Evolutionary conservation across 257 asterid genomes (phyloP).

Genomic region (Forsythia viridissima): DNA sequence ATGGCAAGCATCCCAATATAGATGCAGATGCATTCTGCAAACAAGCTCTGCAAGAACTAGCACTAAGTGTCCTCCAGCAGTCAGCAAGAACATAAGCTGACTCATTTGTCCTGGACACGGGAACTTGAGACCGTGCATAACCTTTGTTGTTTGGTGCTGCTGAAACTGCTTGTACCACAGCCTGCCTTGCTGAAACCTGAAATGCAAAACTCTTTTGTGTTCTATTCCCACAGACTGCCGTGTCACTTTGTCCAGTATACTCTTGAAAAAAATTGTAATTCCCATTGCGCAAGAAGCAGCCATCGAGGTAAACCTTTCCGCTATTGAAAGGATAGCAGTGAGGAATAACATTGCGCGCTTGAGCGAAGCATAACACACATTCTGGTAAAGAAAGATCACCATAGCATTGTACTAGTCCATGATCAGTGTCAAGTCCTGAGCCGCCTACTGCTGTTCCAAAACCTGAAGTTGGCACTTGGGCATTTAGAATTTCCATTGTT

Average conservation of each 20-base stretch:
- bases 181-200: slow-evolving; percentile 9
- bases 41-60: slow-evolving; percentile 53
- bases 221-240: slow-evolving; percentile 22
- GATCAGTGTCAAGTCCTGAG: no score
- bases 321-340: no score
- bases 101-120: slow-evolving; percentile 12
- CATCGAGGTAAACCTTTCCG: no score
- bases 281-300: not conserved
- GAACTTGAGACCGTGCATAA: slow-evolving; percentile 16
- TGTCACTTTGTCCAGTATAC: slow-evolving; percentile 21
- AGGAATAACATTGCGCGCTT: no score
- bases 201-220: slow-evolving; percentile 20
- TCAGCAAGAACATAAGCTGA: slow-evolving; percentile 59
- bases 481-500: no score
- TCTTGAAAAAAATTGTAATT: slow-evolving; percentile 21
- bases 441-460: no score
- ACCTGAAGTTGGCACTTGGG: no score
- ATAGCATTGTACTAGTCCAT: no score
- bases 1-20: slow-evolving; percentile 58
- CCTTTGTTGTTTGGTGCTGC: not conserved
- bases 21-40: slow-evolving; percentile 54
- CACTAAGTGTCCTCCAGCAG: slow-evolving; percentile 61
- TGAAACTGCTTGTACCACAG: slow-evolving; percentile 11
- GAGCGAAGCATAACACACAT: no score
- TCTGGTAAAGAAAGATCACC: no score